A percentile compares a stretch with the other conserved stretches of the same genome.
Evolutionary conservation across 768 basidiomycete genomes (phyloP).

Genomic region (Xerocomellus chrysenteron): DNA sequence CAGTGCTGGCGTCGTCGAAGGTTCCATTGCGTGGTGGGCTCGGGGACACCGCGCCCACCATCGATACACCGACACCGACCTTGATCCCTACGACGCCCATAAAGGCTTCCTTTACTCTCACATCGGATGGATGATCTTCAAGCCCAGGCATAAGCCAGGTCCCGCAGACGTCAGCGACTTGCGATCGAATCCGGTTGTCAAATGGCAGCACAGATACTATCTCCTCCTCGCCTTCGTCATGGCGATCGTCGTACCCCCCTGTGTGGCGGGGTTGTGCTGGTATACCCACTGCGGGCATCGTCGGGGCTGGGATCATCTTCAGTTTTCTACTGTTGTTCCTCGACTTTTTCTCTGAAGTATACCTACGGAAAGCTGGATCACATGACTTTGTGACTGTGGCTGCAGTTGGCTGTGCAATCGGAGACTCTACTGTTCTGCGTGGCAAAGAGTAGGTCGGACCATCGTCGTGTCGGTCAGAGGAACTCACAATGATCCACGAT

Average conservation of each 20-base stretch:
- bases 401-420: not conserved
- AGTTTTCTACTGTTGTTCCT: slow-evolving; percentile 23
- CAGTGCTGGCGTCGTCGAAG: slow-evolving; percentile 87
- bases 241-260: slow-evolving; percentile 67
- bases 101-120: slow-evolving; percentile 83
- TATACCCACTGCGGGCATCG: slow-evolving; percentile 14
- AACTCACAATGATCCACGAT: not conserved
- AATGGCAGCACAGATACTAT: slow-evolving; percentile 85
- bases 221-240: slow-evolving; percentile 60
- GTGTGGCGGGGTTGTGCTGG: slow-evolving; percentile 14
- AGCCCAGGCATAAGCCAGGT: slow-evolving; percentile 84
- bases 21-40: slow-evolving; percentile 97
- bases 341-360: slow-evolving; percentile 23
- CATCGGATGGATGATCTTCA: slow-evolving; percentile 87
- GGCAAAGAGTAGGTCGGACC: slow-evolving; percentile 5
- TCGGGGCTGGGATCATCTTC: slow-evolving; percentile 10
- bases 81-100: slow-evolving; percentile 90
- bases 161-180: slow-evolving; percentile 84
- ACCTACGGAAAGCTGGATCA: slow-evolving; percentile 5
- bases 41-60: slow-evolving; percentile 94
- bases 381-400: not conserved
- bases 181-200: slow-evolving; percentile 68
- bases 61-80: slow-evolving; percentile 91
- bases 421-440: slow-evolving; percentile 13
- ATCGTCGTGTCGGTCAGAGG: not conserved